phyloP scores from a whole-genome alignment of 225 moss, liverwort and hornwort genomes.

The Thuidium tamariscinum region DNA sequence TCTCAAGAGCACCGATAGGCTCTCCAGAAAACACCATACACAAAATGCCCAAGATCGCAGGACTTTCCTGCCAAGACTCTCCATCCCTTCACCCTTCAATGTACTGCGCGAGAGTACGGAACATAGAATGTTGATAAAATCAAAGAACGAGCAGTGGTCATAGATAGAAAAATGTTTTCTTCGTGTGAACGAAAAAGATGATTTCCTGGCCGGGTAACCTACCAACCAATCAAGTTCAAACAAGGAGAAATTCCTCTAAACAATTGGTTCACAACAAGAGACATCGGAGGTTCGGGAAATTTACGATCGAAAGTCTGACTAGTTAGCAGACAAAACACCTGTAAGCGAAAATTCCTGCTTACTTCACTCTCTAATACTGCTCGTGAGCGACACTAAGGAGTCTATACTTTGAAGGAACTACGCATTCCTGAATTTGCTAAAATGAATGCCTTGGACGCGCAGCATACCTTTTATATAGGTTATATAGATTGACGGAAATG shows the following conservation, averaged over 20 bases:
- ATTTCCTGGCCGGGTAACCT: not conserved
- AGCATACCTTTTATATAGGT: not conserved
- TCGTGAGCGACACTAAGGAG: not conserved
- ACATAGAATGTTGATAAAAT: not conserved
- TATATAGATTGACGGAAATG: not conserved
- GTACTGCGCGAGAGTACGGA: not conserved
- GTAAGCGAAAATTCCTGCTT: not conserved
- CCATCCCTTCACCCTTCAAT: not conserved
- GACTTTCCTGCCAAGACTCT: conserved; percentile 36
- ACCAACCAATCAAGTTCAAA: not conserved
- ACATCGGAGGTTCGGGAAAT: not conserved
- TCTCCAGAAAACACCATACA: conserved; percentile 37
- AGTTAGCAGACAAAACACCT: not conserved
- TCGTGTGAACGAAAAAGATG: not conserved
- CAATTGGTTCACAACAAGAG: not conserved
- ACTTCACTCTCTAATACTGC: not conserved
- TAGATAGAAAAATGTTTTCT: not conserved
- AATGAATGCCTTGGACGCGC: not conserved
- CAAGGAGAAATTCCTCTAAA: not conserved
- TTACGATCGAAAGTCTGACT: not conserved
- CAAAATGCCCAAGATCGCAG: conserved; percentile 24
- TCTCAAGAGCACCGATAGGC: not conserved
- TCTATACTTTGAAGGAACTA: not conserved
- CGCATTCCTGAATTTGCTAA: not conserved
- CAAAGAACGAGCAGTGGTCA: not conserved